These are phyloP conservation scores for Globisporangium ultimum DNA, from an alignment of 352 stramenopile genomes.

Conservation along the genomic window DNA sequence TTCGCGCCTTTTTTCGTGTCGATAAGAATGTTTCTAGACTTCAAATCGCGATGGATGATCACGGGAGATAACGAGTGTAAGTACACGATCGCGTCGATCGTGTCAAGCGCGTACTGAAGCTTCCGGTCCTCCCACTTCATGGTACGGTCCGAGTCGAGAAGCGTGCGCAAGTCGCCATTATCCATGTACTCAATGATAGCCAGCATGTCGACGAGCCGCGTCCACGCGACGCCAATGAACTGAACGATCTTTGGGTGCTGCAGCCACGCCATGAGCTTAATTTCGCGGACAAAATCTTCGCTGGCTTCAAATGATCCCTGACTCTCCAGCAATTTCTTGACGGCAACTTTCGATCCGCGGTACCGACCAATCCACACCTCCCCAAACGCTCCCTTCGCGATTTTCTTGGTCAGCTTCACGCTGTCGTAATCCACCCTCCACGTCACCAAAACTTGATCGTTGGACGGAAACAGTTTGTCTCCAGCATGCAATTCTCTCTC, in stretches of 20 bases:
- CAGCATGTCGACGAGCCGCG: constrained; percentile 60
- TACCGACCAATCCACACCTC: constrained; percentile 76
- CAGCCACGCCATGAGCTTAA: constrained; percentile 73
- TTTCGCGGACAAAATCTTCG: constrained; percentile 62
- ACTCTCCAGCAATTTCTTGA: constrained; percentile 54
- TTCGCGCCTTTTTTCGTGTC: constrained; percentile 62
- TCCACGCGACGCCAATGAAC: constrained; percentile 77
- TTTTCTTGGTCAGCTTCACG: constrained; percentile 55
- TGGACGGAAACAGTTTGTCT: constrained; percentile 65
- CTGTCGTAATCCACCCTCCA: constrained; percentile 70
- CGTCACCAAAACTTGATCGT: constrained; percentile 67
- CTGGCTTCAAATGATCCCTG: constrained; percentile 43
- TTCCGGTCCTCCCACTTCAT: constrained; percentile 37
- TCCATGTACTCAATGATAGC: constrained; percentile 74
- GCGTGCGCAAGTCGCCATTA: constrained; percentile 48
- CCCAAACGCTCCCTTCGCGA: constrained; percentile 66
- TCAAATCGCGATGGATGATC: constrained; percentile 73
- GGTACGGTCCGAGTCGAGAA: constrained; percentile 33
- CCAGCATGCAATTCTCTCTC: constrained; percentile 53
- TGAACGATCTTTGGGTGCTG: constrained; percentile 62
- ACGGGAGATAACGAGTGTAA: constrained; percentile 56
- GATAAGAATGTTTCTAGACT: constrained; percentile 70
- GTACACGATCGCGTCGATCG: constrained; percentile 68
- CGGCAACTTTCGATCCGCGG: constrained; percentile 46
- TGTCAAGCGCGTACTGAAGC: constrained; percentile 53